These are phyloP conservation scores for Podila horticola DNA, from an alignment of 192 early-diverging fungal genomes.

Conservation along the genomic window DNA sequence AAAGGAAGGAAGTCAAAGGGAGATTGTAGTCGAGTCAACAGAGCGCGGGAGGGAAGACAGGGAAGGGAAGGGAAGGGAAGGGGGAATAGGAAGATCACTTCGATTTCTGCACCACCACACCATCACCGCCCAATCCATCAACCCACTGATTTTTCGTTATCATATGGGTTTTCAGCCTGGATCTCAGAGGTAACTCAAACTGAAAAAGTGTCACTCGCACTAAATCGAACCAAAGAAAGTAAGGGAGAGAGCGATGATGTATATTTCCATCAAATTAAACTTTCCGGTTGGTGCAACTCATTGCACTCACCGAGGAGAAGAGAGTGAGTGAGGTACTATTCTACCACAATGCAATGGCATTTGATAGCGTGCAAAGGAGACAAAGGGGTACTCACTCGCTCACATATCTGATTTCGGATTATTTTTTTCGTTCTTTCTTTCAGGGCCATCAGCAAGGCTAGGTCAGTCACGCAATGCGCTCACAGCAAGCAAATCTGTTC, in stretches of 20 bases:
- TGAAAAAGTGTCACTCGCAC: not conserved
- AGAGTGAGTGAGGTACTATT: not conserved
- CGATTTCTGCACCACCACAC: not conserved
- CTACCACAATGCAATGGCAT: not conserved
- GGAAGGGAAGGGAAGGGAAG: too few species aligned
- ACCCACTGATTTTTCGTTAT: not conserved
- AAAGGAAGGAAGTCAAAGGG: not conserved
- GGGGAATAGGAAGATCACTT: not conserved
- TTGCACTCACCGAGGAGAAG: not conserved
- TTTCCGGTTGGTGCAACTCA: conserved; percentile 3
- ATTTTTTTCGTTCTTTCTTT: too few species aligned
- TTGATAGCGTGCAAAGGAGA: not conserved
- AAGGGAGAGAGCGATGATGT: not conserved
- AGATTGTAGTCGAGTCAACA: not conserved
- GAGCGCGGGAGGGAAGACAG: not conserved
- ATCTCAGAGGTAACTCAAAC: not conserved
- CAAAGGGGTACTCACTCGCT: not conserved
- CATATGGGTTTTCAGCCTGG: not conserved
- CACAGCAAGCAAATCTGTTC: too few species aligned
- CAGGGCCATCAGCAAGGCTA: too few species aligned
- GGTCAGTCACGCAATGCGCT: too few species aligned
- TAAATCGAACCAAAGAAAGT: not conserved
- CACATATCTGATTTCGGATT: too few species aligned
- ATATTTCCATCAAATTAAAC: not conserved
- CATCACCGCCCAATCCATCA: not conserved